Evolutionary conservation across 2,329 filamentous ascomycete species (phyloP).

Genomic region (Ophiostoma novo-ulmi): DNA sequence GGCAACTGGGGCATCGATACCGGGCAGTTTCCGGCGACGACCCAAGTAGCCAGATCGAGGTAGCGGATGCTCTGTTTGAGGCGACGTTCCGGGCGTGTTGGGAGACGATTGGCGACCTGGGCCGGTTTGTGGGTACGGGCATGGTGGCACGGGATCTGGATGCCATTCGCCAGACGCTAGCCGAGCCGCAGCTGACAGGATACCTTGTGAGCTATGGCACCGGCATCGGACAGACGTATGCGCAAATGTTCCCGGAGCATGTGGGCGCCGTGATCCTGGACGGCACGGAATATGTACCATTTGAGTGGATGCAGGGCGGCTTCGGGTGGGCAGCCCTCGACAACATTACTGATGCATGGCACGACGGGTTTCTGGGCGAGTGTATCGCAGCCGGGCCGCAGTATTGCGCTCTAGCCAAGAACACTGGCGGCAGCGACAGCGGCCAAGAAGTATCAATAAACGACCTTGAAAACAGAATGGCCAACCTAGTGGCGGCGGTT

Average conservation of each 20-base stretch:
- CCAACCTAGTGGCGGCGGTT: not conserved
- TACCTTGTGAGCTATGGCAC: slow-evolving; percentile 51
- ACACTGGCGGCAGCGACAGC: not conserved
- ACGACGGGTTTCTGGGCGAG: slow-evolving; percentile 47
- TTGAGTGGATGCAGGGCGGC: slow-evolving; percentile 43
- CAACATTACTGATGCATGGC: slow-evolving; percentile 46
- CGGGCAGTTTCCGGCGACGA: slow-evolving; percentile 36
- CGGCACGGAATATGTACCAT: slow-evolving; percentile 44
- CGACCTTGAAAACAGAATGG: not conserved
- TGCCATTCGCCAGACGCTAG: slow-evolving; percentile 43
- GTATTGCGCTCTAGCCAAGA: not conserved
- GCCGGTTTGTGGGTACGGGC: slow-evolving; percentile 44
- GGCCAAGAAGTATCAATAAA: not conserved
- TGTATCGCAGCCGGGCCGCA: slow-evolving; percentile 45
- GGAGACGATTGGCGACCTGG: slow-evolving; percentile 42
- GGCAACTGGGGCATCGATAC: slow-evolving; percentile 38
- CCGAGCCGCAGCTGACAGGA: slow-evolving; percentile 44
- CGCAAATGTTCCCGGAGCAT: slow-evolving; percentile 46
- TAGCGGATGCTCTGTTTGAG: slow-evolving; percentile 44
- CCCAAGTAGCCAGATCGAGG: slow-evolving; percentile 36
- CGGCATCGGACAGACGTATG: slow-evolving; percentile 49
- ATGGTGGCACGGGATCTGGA: slow-evolving; percentile 47
- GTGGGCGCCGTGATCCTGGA: slow-evolving; percentile 48
- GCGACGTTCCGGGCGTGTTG: slow-evolving; percentile 43
- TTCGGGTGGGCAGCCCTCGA: slow-evolving; percentile 47